Evolutionary conservation across 1,139 yeast genomes (phyloP), one percentile per base, ranked within the genome.

Genomic region (Kluyveromyces sp.): DNA sequence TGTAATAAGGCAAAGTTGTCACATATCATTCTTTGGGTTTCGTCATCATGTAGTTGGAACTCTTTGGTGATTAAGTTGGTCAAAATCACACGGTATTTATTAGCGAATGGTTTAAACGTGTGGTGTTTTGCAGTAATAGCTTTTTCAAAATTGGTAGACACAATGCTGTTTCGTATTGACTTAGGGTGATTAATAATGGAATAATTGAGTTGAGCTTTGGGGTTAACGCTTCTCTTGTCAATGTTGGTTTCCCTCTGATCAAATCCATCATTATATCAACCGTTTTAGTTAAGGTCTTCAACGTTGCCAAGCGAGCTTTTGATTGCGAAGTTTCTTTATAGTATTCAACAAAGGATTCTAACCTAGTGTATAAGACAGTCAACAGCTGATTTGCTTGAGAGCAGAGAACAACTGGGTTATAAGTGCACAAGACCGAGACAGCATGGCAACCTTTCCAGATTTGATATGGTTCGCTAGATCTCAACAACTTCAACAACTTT

Each of bases 211-310:
- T 79, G 45, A 90, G 69, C 53, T 81, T 81, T 3, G 97, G 95
- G 1, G 95, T 86, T 49, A 89, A 73, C 5, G 85, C 71, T 58
- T 89, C 96, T 61, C 97, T 76, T 2, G 95, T 83, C 43, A 90
- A 71, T 1, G 90, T 81, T 1, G 95, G 88, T 59, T 89, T 89
- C 2, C 89, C 94, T 63, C 84, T 77, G 48, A 86, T 82, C 40
- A 72, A 68, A 38, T 70, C 66, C 56, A 83, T 76, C 28, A 85
- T 58, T 25, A 64, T 64, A 50, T 73, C 68, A 47, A 78, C 63
- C 30, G 81, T 73, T 45, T 72, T 75, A 42, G 75, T 71, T 33
- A 77, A 74, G 38, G 77, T 74, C 50, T 64, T 75, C 56, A 77
- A 72, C 47, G 71, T 68, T 41, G 59, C 49, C 25, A 48, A 53